A percentile compares a stretch with the other conserved stretches of the same genome.
Conservation (phyloP, 495 filamentous ascomycete genomes). For the Podospora didyma region DNA sequence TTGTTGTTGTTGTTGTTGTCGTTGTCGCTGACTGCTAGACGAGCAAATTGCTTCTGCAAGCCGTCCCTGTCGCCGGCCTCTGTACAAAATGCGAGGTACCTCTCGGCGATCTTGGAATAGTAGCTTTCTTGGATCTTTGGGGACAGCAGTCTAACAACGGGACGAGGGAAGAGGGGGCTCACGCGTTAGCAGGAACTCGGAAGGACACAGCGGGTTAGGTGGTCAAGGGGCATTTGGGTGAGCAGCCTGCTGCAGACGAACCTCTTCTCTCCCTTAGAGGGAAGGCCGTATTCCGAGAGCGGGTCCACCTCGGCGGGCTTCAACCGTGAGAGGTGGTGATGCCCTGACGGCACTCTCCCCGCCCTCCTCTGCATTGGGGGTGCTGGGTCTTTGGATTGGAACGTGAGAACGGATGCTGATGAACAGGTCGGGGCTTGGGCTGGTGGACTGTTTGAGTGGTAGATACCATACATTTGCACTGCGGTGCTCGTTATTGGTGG, state of each 20-base stretch:
- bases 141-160: slow-evolving; percentile 61
- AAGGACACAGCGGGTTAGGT: slow-evolving; percentile 43
- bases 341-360: slow-evolving; percentile 47
- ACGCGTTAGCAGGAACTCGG: background rate
- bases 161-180: slow-evolving; percentile 11
- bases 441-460: too few relatives aligned
- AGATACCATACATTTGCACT: too few relatives aligned
- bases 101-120: slow-evolving; percentile 77
- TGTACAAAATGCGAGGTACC: slow-evolving; percentile 85
- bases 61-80: slow-evolving; percentile 58
- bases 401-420: too few relatives aligned
- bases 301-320: slow-evolving; percentile 68
- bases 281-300: slow-evolving; percentile 72
- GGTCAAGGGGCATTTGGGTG: background rate
- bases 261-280: slow-evolving; percentile 78
- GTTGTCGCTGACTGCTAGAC: slow-evolving; percentile 45
- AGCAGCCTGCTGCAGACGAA: background rate
- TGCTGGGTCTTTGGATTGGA: background rate
- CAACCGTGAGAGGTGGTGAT: slow-evolving; percentile 58
- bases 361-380: slow-evolving; percentile 26
- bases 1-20: too few relatives aligned
- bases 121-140: slow-evolving; percentile 73
- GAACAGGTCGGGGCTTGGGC: too few relatives aligned
- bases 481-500: too few relatives aligned
- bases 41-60: slow-evolving; percentile 69